Evolutionary conservation across 768 basidiomycete species (phyloP), one percentile per base, ranked within the genome.

Genomic region (Boletales sp.): DNA sequence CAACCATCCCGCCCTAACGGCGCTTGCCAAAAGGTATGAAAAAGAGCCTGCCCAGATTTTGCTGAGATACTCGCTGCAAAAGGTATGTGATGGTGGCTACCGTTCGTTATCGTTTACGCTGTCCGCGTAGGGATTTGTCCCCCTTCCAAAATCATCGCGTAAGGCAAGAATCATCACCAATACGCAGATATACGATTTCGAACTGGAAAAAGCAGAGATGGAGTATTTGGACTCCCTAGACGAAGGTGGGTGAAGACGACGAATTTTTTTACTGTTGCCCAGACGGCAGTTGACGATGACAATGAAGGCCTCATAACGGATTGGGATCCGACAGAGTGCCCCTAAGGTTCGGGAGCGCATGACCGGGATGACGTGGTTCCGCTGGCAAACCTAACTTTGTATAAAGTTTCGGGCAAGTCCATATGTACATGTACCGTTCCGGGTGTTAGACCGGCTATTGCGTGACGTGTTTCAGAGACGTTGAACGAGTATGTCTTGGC

Each of bases 121-220:
- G 32, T 24, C 38, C 32, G 30, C 15, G 24, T 40, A 55, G 62
- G 48, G 44, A 24, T 87, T 74, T 57, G 70, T 86, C 29, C 81
- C 83, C 2, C 69, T 89, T 0, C 85, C 86, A 5, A 88, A 88
- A 64, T 82, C 83, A 5, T 71, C 74, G 13, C 78, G 72, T 0
- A 71, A 74, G 21, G 48, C 66, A 2, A 72, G 86, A 19, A 84
- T 90, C 55, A 57, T 70, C 27, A 69, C 75, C 2, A 90, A 90
- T 62, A 69, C 74, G 3, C 66, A 83, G 24, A 69, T 90, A 4
- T 90, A 77, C 55, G 79, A 84, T 58, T 88, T 87, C 52, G 74
- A 76, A 47, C 70, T 88, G 4, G 63, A 68, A 9, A 56, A 68
- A 14, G 70, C 74, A 6, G 84, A 84, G 42, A 71, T 88, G 49